Percentiles rank a stretch among this genome's conserved stretches.
phyloP scores from a whole-genome alignment of 768 basidiomycete genomes.

The Termitomyces eurrhizus region DNA sequence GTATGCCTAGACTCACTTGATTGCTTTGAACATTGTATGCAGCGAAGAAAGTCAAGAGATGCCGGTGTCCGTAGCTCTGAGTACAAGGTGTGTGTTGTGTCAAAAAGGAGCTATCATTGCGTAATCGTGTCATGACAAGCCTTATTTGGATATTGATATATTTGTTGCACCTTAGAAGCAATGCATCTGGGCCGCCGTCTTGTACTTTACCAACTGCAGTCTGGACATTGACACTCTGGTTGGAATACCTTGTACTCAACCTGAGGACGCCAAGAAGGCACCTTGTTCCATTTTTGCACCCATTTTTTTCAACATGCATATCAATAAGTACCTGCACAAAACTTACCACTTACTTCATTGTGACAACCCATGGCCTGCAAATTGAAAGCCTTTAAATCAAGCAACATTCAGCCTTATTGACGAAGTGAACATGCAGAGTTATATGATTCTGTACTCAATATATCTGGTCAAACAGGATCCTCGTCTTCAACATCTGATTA shows the following conservation, averaged over 20 bases:
- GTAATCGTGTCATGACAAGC: background rate
- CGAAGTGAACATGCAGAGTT: background rate
- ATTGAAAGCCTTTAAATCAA: background rate
- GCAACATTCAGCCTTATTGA: background rate
- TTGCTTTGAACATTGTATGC: background rate
- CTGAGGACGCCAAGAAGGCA: background rate
- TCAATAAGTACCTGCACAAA: too few relatives aligned
- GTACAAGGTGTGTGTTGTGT: too few relatives aligned
- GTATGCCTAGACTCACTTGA: background rate
- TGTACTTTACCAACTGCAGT: background rate
- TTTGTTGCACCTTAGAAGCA: background rate
- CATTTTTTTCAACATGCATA: background rate
- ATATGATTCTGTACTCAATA: background rate
- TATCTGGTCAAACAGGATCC: background rate
- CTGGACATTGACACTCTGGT: background rate
- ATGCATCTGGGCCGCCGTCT: background rate
- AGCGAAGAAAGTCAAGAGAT: background rate
- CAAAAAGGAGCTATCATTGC: background rate
- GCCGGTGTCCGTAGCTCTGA: too few relatives aligned
- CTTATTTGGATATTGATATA: background rate
- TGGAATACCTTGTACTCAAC: background rate
- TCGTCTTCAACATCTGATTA: background rate
- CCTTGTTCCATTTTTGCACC: background rate
- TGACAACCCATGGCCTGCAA: background rate
- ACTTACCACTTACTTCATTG: background rate